Evolutionary conservation across 2,329 filamentous ascomycete species (phyloP).

Genomic region (Dactylonectria macrodidyma): DNA sequence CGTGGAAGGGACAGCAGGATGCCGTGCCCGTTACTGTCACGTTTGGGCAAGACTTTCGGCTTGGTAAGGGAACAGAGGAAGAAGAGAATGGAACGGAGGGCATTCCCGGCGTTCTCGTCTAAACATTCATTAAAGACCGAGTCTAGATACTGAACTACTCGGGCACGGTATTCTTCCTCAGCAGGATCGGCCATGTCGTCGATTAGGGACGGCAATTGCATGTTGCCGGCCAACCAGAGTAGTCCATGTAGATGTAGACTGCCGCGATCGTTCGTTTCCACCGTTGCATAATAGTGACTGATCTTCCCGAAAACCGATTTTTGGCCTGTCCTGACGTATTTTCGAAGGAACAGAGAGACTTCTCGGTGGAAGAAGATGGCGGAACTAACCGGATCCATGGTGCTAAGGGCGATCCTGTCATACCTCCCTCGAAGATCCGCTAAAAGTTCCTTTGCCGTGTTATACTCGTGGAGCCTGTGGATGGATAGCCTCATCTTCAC

Average conservation of each 20-base stretch:
- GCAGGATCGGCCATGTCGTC: neutral
- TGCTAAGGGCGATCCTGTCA: neutral
- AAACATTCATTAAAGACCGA: slow-evolving; percentile 21
- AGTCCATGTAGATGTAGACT: neutral
- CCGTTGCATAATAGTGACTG: slow-evolving; percentile 1
- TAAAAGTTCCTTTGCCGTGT: slow-evolving; percentile 14
- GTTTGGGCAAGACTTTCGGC: no score
- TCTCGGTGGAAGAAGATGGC: slow-evolving; percentile 30
- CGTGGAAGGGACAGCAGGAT: no score
- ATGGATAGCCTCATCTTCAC: slow-evolving; percentile 29
- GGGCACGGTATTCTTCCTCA: slow-evolving; percentile 5
- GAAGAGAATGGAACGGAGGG: no score
- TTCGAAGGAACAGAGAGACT: slow-evolving; percentile 19
- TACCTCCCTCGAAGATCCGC: slow-evolving; percentile 1
- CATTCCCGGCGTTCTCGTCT: slow-evolving; percentile 4
- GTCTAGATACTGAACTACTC: slow-evolving; percentile 17
- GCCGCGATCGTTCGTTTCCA: slow-evolving; percentile 2
- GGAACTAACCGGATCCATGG: slow-evolving; percentile 14
- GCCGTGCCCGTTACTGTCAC: no score
- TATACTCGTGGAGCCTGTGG: slow-evolving; percentile 20
- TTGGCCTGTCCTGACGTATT: slow-evolving; percentile 7
- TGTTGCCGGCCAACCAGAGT: neutral
- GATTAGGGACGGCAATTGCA: no score
- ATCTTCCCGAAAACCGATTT: slow-evolving; percentile 18
- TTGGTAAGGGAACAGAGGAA: no score